These are phyloP conservation scores for Anthracocystis walkeri DNA, from an alignment of 1,284 basidiomycete genomes.

Conservation along the genomic window DNA sequence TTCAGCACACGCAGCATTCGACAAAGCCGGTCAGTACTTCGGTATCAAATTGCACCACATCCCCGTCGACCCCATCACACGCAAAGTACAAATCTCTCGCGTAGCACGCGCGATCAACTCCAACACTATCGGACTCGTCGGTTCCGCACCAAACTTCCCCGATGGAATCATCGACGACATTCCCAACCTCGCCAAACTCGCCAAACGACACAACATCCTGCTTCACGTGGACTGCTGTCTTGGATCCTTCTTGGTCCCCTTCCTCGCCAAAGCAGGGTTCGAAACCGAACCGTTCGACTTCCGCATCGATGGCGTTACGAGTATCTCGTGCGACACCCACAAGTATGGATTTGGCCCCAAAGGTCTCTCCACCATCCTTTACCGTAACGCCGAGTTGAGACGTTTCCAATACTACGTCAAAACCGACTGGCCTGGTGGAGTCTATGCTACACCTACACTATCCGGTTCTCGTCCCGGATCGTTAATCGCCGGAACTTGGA, in stretches of 20 bases:
- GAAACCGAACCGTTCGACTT: constrained; percentile 67
- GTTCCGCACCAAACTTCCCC: constrained; percentile 81
- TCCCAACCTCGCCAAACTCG: constrained; percentile 80
- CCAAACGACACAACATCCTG: constrained; percentile 81
- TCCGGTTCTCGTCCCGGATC: constrained; percentile 80
- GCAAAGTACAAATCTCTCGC: constrained; percentile 81
- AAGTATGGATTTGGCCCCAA: constrained; percentile 70
- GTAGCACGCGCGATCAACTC: constrained; percentile 75
- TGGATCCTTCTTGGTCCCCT: constrained; percentile 70
- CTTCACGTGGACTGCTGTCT: constrained; percentile 78
- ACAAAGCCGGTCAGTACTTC: constrained; percentile 91
- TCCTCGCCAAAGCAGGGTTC: constrained; percentile 63
- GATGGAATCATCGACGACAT: constrained; percentile 80
- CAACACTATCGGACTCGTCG: constrained; percentile 78
- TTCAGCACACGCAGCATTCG: constrained; percentile 93
- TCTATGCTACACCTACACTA: constrained; percentile 65
- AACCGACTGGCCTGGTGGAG: constrained; percentile 68
- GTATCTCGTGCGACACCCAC: constrained; percentile 68
- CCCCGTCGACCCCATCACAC: constrained; percentile 83
- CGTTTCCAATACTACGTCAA: constrained; percentile 69
- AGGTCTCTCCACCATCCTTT: constrained; percentile 65
- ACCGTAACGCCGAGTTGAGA: constrained; percentile 56
- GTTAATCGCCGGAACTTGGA: constrained; percentile 94
- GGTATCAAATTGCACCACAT: constrained; percentile 91
- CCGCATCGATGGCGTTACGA: constrained; percentile 66